phyloP scores from a whole-genome alignment of 176 grass and related monocot genomes.

The Triticum monococcum region DNA sequence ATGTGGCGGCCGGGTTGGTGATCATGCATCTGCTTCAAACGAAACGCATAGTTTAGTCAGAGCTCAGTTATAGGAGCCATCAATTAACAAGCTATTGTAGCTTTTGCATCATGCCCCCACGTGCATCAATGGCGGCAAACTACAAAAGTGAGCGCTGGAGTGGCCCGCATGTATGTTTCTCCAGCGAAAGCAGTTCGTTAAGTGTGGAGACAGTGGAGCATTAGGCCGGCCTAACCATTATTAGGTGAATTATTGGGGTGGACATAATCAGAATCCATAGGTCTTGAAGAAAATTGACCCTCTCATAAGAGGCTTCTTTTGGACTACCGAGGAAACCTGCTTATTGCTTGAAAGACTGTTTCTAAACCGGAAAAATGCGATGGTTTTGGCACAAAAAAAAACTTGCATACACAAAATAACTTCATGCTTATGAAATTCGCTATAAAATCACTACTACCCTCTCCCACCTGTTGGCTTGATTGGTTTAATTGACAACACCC shows the following conservation, averaged over 20 bases:
- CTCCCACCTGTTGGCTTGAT: too few relatives aligned
- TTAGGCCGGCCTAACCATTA: constrained; percentile 42
- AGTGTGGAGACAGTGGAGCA: constrained; percentile 20
- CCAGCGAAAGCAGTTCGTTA: constrained; percentile 20
- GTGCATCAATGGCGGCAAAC: constrained; percentile 34
- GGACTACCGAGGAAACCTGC: too few relatives aligned
- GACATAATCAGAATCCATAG: constrained; percentile 7
- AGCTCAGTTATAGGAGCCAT: constrained; percentile 13
- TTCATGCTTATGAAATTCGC: too few relatives aligned
- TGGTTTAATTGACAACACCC: too few relatives aligned
- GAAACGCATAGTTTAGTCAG: constrained; percentile 22
- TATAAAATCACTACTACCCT: too few relatives aligned
- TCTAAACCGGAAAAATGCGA: too few relatives aligned
- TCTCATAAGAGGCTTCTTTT: too few relatives aligned
- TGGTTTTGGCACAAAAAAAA: too few relatives aligned
- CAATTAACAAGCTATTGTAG: constrained; percentile 33
- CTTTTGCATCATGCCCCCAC: constrained; percentile 45
- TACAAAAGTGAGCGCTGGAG: constrained; percentile 24
- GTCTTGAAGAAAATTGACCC: too few relatives aligned
- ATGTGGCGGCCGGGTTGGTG: constrained; percentile 30
- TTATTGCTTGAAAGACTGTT: too few relatives aligned
- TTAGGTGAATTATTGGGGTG: constrained; percentile 28
- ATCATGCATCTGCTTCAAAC: constrained; percentile 17
- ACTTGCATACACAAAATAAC: too few relatives aligned
- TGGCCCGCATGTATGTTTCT: constrained; percentile 40